Evolutionary conservation across 768 basidiomycete species (phyloP), one percentile per base, ranked within the genome.

Genomic region (Lentinula guzmanii): DNA sequence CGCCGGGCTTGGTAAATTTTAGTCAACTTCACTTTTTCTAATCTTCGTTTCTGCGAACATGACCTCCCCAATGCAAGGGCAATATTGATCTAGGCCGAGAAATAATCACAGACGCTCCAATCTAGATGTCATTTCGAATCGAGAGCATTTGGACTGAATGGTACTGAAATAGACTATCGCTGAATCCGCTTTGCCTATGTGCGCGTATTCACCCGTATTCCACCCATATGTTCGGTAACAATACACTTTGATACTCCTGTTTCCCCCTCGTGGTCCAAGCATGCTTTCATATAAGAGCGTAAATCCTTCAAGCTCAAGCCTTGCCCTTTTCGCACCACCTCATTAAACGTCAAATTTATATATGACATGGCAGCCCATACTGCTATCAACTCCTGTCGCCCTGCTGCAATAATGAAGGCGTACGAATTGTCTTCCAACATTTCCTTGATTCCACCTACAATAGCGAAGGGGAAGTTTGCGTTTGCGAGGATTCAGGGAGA

Each of bases 401-500:
- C 42, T 33, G 11, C 43, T 35, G 34, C 15, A 35, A 34, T 35
- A 35, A 56, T n/a, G 54, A 31, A 54, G 31, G 16, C 37, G 24
- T 54, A 39, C 33, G 34, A 35, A 3, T 7, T n/a, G 16, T 18
- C 54, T 16, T 42, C 42, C 13, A 24, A 31, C 34, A 13, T 46
- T 13, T n/a, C 56, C 21, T 58, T 35, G 3, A 33, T 13, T 4
- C 58, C 58, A 21, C 31, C 59, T 46, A 21, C 48, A 28, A 50
- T 52, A 10, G 39, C 15, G 15, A 52, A 50, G n/a, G 59, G 51
- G 35, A 28, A 15, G 10, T 88, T 83, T 84, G 79, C 83, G 74
- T 77, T 81, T 76, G 72, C 85, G 75, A 70, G 86, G 78, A 63
- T 85, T 73, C 69, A 79, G 72, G 70, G 86, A 76, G 70, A 82